A percentile compares a stretch with the other conserved stretches of the same genome.
These are phyloP conservation scores for Primulina tabacum DNA, from an alignment of 257 asterid genomes.

Conservation along the genomic window DNA sequence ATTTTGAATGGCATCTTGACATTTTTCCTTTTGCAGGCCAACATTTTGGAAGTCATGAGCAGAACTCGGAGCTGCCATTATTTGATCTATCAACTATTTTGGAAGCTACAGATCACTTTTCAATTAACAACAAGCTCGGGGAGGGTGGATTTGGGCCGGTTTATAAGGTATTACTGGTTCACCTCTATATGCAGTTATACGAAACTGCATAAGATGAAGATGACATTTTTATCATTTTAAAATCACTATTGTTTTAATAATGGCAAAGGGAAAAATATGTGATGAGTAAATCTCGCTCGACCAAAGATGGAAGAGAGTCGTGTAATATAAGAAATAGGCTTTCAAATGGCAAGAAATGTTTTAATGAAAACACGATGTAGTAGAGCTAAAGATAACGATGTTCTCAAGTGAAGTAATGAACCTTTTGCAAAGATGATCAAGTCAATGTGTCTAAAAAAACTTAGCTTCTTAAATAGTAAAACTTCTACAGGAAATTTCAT, in stretches of 20 bases:
- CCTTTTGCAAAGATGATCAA: not conserved
- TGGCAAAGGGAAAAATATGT: not conserved
- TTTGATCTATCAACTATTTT: not conserved
- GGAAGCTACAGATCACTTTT: conserved; percentile 8
- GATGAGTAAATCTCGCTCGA: not conserved
- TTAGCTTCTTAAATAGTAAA: not conserved
- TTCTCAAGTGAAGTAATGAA: not conserved
- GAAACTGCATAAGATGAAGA: not conserved
- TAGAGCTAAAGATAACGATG: too few species aligned
- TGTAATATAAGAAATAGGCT: too few species aligned
- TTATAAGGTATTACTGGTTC: not conserved
- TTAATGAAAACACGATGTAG: too few species aligned
- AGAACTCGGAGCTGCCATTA: conserved; percentile 16
- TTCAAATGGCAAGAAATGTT: too few species aligned
- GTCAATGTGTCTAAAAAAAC: too few species aligned
- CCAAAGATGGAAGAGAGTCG: too few species aligned
- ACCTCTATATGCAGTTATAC: not conserved
- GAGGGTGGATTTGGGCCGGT: conserved; percentile 21
- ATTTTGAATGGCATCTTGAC: not conserved
- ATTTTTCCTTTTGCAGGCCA: not conserved
- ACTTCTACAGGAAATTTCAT: not conserved
- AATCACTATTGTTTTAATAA: not conserved
- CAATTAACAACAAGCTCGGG: conserved; percentile 12
- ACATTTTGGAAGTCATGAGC: not conserved
- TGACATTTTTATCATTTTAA: too few species aligned